Percentiles rank a stretch among this genome's conserved stretches.
Evolutionary conservation across 139 green algal species (phyloP).

Genomic region (Chlorella sp.): DNA sequence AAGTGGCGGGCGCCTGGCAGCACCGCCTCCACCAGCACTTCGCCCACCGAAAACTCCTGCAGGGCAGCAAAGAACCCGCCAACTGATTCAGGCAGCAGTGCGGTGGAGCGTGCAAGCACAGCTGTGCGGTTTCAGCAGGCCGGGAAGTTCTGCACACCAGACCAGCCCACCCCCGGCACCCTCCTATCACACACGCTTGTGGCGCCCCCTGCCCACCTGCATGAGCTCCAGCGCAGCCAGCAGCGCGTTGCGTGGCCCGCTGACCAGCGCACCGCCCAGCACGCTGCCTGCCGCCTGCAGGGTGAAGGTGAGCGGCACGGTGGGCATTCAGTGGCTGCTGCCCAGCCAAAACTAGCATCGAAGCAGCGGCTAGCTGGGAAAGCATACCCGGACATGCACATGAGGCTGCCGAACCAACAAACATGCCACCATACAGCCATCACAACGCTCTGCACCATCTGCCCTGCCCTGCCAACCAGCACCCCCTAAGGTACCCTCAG

Average conservation of each 20-base stretch:
- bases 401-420: too few species aligned
- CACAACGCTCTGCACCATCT: too few species aligned
- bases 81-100: too few species aligned
- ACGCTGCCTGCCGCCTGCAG: constrained; percentile 12
- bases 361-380: not conserved
- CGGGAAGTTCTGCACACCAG: too few species aligned
- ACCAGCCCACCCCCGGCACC: not conserved
- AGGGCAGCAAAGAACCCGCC: too few species aligned
- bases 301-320: too few species aligned
- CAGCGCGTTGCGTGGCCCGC: not conserved
- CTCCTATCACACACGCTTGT: too few species aligned
- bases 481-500: not conserved
- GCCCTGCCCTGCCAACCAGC: not conserved
- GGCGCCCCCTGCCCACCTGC: not conserved
- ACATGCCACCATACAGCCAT: too few species aligned
- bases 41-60: constrained; percentile 1
- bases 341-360: not conserved
- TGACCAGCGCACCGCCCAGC: constrained; percentile 20
- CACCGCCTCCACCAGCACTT: constrained; percentile 30
- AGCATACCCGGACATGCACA: too few species aligned
- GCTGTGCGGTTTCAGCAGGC: too few species aligned
- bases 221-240: constrained; percentile 14
- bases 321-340: not conserved
- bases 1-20: constrained; percentile 32
- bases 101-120: too few species aligned